Base-by-base conservation (phyloP, 2,329 filamentous ascomycete species). In the Diaporthe amygdali region DNA sequence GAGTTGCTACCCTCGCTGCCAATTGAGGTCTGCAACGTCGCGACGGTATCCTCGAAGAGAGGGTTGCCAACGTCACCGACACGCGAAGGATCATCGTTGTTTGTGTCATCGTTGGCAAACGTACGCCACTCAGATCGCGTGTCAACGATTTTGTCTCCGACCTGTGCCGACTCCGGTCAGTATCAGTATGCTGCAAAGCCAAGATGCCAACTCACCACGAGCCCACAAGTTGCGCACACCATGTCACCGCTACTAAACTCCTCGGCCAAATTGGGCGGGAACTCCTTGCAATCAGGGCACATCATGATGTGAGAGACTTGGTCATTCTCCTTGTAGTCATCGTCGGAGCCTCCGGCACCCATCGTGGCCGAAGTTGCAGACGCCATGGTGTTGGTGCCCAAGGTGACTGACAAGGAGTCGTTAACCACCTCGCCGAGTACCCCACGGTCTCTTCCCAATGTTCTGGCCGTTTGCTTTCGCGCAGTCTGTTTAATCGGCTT, bases 121-220 rank as follows among this genome's bases (percentile, higher is more conserved):
- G 96, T 99, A 80, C 96, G 94, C 96, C 96, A 99, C 84, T 99
- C 96, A 59, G 95, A 97, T 74, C 97, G 93, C 73, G 94, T 97
- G 80, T 99, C 97, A 79, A 99, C 95, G 80, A 96, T 95, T 75
- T 94, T 93, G 78, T 96, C 93, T 72, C 93, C 93, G 37, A 99
- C 71, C 71, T 72, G 56, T 22, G 20, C n/a, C 7, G 12, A 17
- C 3, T 14, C 64, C 25, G 67, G 69, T 46, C 15, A 32, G n/a
- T 66, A 25, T 9, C 25, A 20, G 14, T 15, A 20, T 0, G 15
- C 22, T 30, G 8, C 10, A 14, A 22, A 22, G n/a, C 7, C 20
- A 5, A 4, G 4, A 12, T 12, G 10, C 20, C 52, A 10, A 71
- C 71, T 39, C 56, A 72, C 89, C 7, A 99, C 96, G 41, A 98